Base-by-base conservation (phyloP, 208 protist species). In the Trypanosoma mega region DNA sequence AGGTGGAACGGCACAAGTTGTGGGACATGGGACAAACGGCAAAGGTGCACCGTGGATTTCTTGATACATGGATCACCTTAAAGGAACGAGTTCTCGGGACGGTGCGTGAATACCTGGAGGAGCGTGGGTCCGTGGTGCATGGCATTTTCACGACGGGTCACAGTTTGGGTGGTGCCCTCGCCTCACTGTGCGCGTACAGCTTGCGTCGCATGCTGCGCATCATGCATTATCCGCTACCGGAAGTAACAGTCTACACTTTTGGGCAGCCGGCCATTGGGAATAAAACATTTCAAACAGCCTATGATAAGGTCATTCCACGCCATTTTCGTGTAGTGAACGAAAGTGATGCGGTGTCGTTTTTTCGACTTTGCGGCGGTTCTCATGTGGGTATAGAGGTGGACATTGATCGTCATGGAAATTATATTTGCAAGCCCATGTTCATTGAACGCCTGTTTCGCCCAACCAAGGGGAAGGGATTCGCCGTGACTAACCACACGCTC, bases 281-380 rank as follows among this genome's bases (percentile, higher is more conserved):
- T 52, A 63, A 37, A 9, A 63, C 63, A 9, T 94, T 94, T 62
- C 82, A 85, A 53, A 58, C 62, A 12, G 55, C 77, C 30, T 94
- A 92, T 80, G 80, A 94, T 64, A 73, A 66, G 14, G 76, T 73
- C 7, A 55, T 94, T 20, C 85, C 88, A 9, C 75, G 80, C 46
- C 90, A 80, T 11, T 91, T 90, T 50, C 80, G 88, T 44, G 76
- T 92, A 1, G 88, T 92, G n/a, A 94, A 94, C 51, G 85, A 94
- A 55, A 87, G 76, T 50, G 88, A 94, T 57, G 80, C 72, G 2
- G 85, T 94, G n/a, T 79, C 79, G 2, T 67, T 77, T 16, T 80
- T 87, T 45, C 70, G 63, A 31, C 30, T 89, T 29, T 70, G 78
- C 20, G 65, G 74, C n/a, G 81, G 75, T 18, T 68, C 77, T 26